A percentile compares a stretch with the other conserved stretches of the same genome.
These are phyloP conservation scores for Emydomyces testavorans DNA, from an alignment of 2,329 filamentous ascomycete genomes.

Conservation along the genomic window DNA sequence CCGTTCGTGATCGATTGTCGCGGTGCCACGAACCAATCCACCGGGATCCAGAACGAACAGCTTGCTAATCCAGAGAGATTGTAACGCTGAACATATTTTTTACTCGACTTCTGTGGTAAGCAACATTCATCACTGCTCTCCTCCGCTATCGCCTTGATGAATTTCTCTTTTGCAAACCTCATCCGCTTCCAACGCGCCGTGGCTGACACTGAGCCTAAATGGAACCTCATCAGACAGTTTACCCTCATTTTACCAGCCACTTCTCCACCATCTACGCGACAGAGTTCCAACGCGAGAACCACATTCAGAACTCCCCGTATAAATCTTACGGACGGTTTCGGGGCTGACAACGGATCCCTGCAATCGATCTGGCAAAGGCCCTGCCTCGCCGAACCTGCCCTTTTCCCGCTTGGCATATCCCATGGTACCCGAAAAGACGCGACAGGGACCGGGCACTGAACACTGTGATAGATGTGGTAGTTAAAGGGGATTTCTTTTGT, in stretches of 20 bases:
- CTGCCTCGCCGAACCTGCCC: constrained; percentile 8
- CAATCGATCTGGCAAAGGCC: constrained; percentile 8
- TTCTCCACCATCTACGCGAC: neutral
- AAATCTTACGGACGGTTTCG: constrained; percentile 2
- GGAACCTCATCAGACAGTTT: neutral
- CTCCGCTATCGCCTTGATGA: neutral
- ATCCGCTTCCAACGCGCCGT: neutral
- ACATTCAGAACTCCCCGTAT: constrained; percentile 3
- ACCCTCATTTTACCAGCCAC: neutral
- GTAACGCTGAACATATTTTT: neutral
- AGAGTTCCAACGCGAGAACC: neutral
- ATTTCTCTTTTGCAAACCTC: neutral
- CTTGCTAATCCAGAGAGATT: neutral
- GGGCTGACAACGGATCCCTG: constrained; percentile 8
- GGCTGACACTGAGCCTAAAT: constrained; percentile 2
- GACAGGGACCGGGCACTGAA: constrained; percentile 5
- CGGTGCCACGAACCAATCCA: constrained; percentile 10
- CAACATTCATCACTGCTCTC: neutral
- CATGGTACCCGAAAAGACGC: constrained; percentile 5
- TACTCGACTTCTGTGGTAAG: neutral
- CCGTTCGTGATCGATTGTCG: constrained; percentile 1
- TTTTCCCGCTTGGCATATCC: constrained; percentile 10
- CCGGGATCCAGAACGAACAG: constrained; percentile 5
- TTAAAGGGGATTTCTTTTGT: constrained; percentile 6
- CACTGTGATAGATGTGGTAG: constrained; percentile 11